A percentile compares a stretch with the other conserved stretches of the same genome.
Conservation (phyloP, 352 stramenopile genomes). For the Globisporangium parvum region DNA sequence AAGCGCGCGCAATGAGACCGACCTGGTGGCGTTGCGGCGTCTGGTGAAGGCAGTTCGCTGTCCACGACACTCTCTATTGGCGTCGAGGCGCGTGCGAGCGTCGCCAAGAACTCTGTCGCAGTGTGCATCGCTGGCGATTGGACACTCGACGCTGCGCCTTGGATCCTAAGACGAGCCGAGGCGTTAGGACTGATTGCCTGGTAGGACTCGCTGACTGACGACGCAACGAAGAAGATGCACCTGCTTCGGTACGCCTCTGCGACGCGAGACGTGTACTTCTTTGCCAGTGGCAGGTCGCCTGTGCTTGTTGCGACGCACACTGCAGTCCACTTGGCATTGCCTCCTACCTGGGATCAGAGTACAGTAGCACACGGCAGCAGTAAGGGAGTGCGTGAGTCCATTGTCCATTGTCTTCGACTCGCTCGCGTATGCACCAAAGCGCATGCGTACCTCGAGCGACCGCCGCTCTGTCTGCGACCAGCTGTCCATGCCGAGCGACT, state of each 20-base stretch:
- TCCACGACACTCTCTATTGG: slow-evolving; percentile 5
- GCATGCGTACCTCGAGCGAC: slow-evolving; percentile 33
- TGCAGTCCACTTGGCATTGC: slow-evolving; percentile 77
- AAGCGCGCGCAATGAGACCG: neutral
- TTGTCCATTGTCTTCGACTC: neutral
- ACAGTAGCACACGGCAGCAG: neutral
- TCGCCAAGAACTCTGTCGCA: slow-evolving; percentile 42
- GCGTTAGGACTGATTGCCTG: neutral
- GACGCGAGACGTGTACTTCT: slow-evolving; percentile 66
- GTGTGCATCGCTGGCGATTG: slow-evolving; percentile 24
- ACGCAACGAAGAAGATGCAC: slow-evolving; percentile 3
- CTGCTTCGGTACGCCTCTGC: slow-evolving; percentile 56
- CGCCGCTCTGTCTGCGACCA: slow-evolving; percentile 52
- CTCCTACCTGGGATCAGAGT: slow-evolving; percentile 23
- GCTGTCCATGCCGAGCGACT: slow-evolving; percentile 75
- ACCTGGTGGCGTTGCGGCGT: slow-evolving; percentile 5
- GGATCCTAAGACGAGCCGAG: slow-evolving; percentile 6
- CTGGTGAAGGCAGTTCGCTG: neutral
- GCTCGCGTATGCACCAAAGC: neutral
- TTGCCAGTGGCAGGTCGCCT: slow-evolving; percentile 29
- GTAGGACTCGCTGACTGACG: neutral
- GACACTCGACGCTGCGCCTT: slow-evolving; percentile 17
- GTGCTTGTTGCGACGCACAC: slow-evolving; percentile 53
- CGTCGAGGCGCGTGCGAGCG: slow-evolving; percentile 15
- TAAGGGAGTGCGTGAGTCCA: neutral